Evolutionary conservation across 805 yeast genomes (phyloP).

Genomic region (Pichia insulana): DNA sequence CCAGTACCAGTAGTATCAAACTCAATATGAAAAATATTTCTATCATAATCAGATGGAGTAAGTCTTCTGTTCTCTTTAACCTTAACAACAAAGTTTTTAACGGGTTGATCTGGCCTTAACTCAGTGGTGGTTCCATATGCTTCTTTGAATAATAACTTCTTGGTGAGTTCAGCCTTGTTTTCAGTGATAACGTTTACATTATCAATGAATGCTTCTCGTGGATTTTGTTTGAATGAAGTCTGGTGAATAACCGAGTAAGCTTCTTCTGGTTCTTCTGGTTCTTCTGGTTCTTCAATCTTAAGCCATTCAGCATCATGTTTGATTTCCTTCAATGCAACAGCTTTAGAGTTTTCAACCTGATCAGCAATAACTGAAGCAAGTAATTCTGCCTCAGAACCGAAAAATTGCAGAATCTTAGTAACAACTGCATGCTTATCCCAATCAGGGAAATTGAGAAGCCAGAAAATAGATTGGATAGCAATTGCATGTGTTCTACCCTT

Average conservation of each 20-base stretch:
- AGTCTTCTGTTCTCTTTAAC: slow-evolving; percentile 88
- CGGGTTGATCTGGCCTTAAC: slow-evolving; percentile 86
- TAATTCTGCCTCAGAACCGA: slow-evolving; percentile 74
- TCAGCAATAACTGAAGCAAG: slow-evolving; percentile 64
- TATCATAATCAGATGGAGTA: slow-evolving; percentile 81
- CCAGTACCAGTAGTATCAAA: slow-evolving; percentile 89
- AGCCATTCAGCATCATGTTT: slow-evolving; percentile 28
- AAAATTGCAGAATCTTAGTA: slow-evolving; percentile 69
- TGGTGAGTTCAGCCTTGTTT: slow-evolving; percentile 42
- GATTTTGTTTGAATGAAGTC: slow-evolving; percentile 57
- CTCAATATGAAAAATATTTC: slow-evolving; percentile 95
- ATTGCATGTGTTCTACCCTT: slow-evolving; percentile 68
- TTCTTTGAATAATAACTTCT: slow-evolving; percentile 72
- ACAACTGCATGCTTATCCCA: slow-evolving; percentile 54
- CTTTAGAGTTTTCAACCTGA: slow-evolving; percentile 50
- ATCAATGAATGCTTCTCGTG: slow-evolving; percentile 40
- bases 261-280: slow-evolving; percentile 24
- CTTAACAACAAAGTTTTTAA: slow-evolving; percentile 74
- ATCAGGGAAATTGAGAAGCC: slow-evolving; percentile 60
- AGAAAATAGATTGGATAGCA: slow-evolving; percentile 72
- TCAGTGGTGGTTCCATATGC: slow-evolving; percentile 51
- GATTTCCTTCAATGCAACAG: slow-evolving; percentile 33
- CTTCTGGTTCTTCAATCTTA: slow-evolving; percentile 14
- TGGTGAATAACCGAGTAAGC: slow-evolving; percentile 40
- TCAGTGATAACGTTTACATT: slow-evolving; percentile 33